A percentile compares a stretch with the other conserved stretches of the same genome.
Evolutionary conservation across 2,329 filamentous ascomycete genomes (phyloP).

Genomic region (Hymenotorrendiella dingleyae): DNA sequence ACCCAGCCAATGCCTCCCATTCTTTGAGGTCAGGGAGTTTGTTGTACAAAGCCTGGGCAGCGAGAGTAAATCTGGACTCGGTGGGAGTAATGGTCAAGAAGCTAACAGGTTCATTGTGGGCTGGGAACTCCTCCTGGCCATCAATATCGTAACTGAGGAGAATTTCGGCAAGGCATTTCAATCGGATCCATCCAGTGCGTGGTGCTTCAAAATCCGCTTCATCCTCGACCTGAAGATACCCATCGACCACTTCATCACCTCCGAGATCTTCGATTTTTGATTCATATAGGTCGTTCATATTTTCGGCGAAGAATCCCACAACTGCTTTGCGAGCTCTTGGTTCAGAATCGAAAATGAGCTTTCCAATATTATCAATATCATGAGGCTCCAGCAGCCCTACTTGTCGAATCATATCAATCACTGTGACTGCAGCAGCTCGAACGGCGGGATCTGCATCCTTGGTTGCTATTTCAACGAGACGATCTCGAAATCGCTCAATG

Average conservation of each 20-base stretch:
- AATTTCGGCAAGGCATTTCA: conserved; percentile 84
- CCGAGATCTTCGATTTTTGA: conserved; percentile 77
- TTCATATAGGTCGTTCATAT: conserved; percentile 75
- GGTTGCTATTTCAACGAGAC: conserved; percentile 88
- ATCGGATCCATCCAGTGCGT: conserved; percentile 78
- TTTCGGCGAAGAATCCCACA: conserved; percentile 83
- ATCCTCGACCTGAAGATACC: conserved; percentile 64
- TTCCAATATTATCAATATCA: conserved; percentile 83
- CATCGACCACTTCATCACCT: conserved; percentile 69
- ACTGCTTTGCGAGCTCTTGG: conserved; percentile 80
- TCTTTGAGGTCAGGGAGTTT: conserved; percentile 73
- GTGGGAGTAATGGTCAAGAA: conserved; percentile 54
- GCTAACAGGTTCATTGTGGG: conserved; percentile 38
- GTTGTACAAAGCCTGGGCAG: conserved; percentile 79
- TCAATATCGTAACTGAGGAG: conserved; percentile 75
- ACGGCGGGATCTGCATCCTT: conserved; percentile 77
- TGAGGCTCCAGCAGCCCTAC: conserved; percentile 83
- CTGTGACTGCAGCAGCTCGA: conserved; percentile 70
- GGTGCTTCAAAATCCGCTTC: conserved; percentile 73
- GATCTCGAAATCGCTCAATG: conserved; percentile 81
- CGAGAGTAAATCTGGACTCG: conserved; percentile 79
- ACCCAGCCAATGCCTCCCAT: conserved; percentile 86
- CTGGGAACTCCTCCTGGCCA: conserved; percentile 51
- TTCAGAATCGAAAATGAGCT: conserved; percentile 84
- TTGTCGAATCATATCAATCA: conserved; percentile 76